These are phyloP conservation scores for Pluteus cervinus DNA, from an alignment of 768 basidiomycete species.

Conservation along the genomic window DNA sequence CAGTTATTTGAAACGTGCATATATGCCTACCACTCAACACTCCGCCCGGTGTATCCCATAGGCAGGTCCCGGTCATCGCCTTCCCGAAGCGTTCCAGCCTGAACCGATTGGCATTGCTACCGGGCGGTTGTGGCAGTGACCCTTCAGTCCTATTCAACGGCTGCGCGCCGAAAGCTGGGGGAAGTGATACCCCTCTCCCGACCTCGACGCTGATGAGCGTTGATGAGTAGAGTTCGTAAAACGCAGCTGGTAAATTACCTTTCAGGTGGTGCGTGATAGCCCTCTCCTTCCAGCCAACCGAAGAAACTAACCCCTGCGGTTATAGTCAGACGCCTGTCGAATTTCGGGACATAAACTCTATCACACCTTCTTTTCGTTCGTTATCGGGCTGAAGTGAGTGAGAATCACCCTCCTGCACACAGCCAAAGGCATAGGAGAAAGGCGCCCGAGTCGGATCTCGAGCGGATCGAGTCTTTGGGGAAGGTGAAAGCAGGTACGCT, in stretches of 20 bases:
- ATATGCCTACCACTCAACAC: slow-evolving; percentile 42
- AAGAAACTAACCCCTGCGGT: slow-evolving; percentile 63
- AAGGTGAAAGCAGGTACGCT: slow-evolving; percentile 40
- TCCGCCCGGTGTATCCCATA: slow-evolving; percentile 64
- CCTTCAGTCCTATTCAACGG: slow-evolving; percentile 2
- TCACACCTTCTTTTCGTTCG: too few relatives aligned
- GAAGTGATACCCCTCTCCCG: slow-evolving; percentile 4
- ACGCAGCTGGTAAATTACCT: too few relatives aligned
- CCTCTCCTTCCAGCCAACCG: slow-evolving; percentile 66
- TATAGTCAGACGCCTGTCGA: too few relatives aligned
- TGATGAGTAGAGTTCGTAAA: too few relatives aligned
- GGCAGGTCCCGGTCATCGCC: slow-evolving; percentile 68
- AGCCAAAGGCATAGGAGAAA: slow-evolving; percentile 71
- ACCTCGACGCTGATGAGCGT: slow-evolving; percentile 2
- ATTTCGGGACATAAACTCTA: too few relatives aligned
- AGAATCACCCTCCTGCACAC: too few relatives aligned
- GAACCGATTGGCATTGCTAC: slow-evolving; percentile 36
- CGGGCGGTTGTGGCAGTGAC: not conserved
- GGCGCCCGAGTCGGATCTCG: slow-evolving; percentile 50
- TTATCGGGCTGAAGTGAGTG: too few relatives aligned
- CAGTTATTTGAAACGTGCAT: not conserved
- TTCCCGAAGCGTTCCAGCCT: slow-evolving; percentile 66
- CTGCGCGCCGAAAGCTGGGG: too few relatives aligned
- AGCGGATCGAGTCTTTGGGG: slow-evolving; percentile 25
- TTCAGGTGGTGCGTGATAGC: too few relatives aligned